Percentiles rank a stretch among this genome's conserved stretches.
These are phyloP conservation scores for Fennellomyces sp. DNA, from an alignment of 371 early-diverging fungal genomes.

Conservation along the genomic window DNA sequence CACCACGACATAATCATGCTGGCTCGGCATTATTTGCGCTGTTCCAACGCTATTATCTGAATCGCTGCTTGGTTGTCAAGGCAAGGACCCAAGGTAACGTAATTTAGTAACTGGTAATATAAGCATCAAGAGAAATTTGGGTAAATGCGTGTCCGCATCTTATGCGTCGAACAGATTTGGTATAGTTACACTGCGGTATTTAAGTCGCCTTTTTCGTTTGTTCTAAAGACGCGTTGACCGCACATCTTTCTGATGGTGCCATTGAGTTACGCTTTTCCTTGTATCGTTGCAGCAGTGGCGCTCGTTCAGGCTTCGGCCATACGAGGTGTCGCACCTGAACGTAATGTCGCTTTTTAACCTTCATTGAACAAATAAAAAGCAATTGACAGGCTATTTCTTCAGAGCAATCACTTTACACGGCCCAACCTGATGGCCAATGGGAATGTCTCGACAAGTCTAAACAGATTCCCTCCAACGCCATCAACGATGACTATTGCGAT, in stretches of 20 bases:
- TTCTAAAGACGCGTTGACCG: not conserved
- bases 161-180: not conserved
- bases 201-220: not conserved
- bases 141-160: not conserved
- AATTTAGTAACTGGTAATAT: too few species aligned
- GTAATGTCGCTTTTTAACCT: not conserved
- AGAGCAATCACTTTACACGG: conserved; percentile 7
- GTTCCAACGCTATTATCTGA: too few species aligned
- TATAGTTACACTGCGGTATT: not conserved
- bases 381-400: not conserved
- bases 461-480: conserved; percentile 64
- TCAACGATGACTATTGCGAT: conserved; percentile 97
- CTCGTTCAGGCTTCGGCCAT: conserved; percentile 7
- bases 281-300: conserved; percentile 8
- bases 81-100: too few species aligned
- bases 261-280: conserved; percentile 2
- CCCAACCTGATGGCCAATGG: conserved; percentile 56
- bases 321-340: conserved; percentile 7
- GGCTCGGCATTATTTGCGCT: too few species aligned
- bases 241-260: not conserved
- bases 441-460: conserved; percentile 78
- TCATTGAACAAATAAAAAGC: not conserved
- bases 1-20: too few species aligned
- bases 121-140: too few species aligned
- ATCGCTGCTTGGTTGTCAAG: too few species aligned